Evolutionary conservation across 306 rosid genomes (phyloP).

Genomic region (Medicago lupulina): DNA sequence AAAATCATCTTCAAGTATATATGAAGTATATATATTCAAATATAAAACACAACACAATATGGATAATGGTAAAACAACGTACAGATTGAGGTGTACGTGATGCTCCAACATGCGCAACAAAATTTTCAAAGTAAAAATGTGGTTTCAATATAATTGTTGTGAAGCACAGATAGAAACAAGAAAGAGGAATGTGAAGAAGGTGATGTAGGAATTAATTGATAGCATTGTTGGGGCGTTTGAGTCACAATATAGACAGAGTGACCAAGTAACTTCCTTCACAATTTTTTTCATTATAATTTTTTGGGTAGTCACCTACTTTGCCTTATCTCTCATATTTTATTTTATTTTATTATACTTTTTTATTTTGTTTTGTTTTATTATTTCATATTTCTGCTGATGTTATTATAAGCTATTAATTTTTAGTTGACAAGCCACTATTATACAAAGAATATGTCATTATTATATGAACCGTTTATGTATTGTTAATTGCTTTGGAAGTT

Average conservation of each 20-base stretch:
- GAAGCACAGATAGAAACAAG: slow-evolving; percentile 16
- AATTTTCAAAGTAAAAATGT: neutral
- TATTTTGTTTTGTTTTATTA: neutral
- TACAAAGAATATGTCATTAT: slow-evolving; percentile 26
- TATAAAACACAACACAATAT: no score
- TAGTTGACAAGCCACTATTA: slow-evolving; percentile 37
- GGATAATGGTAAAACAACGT: no score
- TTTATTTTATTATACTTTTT: neutral
- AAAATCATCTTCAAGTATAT: no score
- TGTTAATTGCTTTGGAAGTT: slow-evolving; percentile 3
- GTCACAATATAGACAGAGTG: slow-evolving; percentile 49
- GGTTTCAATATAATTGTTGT: neutral
- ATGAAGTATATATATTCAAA: no score
- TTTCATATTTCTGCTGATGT: neutral
- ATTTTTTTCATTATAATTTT: slow-evolving; percentile 48
- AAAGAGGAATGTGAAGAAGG: slow-evolving; percentile 31
- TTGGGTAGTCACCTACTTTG: slow-evolving; percentile 60
- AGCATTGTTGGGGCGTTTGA: slow-evolving; percentile 42
- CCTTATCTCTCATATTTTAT: slow-evolving; percentile 17
- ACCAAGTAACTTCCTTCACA: slow-evolving; percentile 53
- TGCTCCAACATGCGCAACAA: neutral
- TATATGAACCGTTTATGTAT: slow-evolving; percentile 10
- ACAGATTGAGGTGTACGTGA: neutral
- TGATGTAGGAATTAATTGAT: slow-evolving; percentile 39
- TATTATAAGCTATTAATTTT: slow-evolving; percentile 11